Evolutionary conservation across 2,329 filamentous ascomycete genomes (phyloP).

Genomic region (Penicillium brasilianum): DNA sequence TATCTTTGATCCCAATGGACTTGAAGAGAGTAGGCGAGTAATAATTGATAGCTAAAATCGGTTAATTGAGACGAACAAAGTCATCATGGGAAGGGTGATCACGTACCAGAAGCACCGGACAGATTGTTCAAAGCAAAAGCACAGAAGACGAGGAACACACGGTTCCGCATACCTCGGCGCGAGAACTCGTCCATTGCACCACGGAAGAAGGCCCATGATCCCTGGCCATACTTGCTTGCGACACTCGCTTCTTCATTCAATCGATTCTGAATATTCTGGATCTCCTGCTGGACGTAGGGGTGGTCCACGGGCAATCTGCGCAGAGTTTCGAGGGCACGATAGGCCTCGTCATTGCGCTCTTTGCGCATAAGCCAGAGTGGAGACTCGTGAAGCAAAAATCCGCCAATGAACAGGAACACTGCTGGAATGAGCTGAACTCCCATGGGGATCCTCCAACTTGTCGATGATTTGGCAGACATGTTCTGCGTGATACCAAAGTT

Average conservation of each 20-base stretch:
- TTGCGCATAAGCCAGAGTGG: conserved; percentile 37
- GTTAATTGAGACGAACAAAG: background rate
- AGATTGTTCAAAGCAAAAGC: conserved; percentile 37
- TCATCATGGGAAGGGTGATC: background rate
- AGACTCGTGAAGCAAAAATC: conserved; percentile 38
- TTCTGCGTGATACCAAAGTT: conserved; percentile 41
- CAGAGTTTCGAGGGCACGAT: conserved; percentile 14
- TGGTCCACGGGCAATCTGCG: conserved; percentile 22
- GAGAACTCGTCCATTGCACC: conserved; percentile 29
- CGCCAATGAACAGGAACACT: conserved; percentile 35
- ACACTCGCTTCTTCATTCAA: conserved; percentile 19
- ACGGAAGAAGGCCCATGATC: conserved; percentile 29
- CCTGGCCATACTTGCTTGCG: conserved; percentile 29
- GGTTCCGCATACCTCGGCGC: conserved; percentile 46
- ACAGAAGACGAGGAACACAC: conserved; percentile 46
- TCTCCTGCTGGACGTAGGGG: conserved; percentile 14
- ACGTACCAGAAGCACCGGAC: conserved; percentile 18
- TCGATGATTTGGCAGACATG: conserved; percentile 27
- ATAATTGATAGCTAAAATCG: conserved; percentile 23
- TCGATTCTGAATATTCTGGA: conserved; percentile 19
- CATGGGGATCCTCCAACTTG: conserved; percentile 33
- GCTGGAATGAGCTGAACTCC: conserved; percentile 41
- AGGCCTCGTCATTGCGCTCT: conserved; percentile 15
- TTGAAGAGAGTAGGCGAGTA: conserved; percentile 28
- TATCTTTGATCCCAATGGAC: conserved; percentile 26